Percentiles rank a stretch among this genome's conserved stretches.
These are phyloP conservation scores for Penicillium psychrofluorescens DNA, from an alignment of 495 filamentous ascomycete genomes.

Conservation along the genomic window DNA sequence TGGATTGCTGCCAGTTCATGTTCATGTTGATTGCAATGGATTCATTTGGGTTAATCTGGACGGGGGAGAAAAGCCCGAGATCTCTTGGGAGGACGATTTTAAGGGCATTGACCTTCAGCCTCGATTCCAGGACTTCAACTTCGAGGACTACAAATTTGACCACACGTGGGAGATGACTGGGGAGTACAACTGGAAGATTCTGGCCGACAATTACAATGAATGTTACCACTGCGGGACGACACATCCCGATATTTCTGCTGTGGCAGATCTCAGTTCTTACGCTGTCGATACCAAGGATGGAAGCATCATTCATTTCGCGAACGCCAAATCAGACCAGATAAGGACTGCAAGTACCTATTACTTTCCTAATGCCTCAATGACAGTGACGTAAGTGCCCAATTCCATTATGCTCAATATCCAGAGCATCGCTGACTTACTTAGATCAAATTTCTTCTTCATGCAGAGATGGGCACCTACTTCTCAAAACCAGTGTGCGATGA, in stretches of 20 bases:
- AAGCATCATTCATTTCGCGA: conserved; percentile 31
- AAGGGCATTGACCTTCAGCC: conserved; percentile 28
- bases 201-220: conserved; percentile 45
- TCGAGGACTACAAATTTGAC: conserved; percentile 38
- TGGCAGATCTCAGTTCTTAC: conserved; percentile 30
- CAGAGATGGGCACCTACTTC: conserved; percentile 35
- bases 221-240: conserved; percentile 42
- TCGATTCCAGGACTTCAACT: conserved; percentile 31
- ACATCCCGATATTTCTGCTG: conserved; percentile 32
- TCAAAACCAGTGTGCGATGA: conserved; percentile 25
- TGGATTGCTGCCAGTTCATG: conserved; percentile 36
- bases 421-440: neutral
- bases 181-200: conserved; percentile 44
- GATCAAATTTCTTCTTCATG: conserved; percentile 40
- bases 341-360: conserved; percentile 33
- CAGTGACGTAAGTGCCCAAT: conserved; percentile 28
- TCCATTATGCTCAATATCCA: neutral
- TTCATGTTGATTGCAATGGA: conserved; percentile 36
- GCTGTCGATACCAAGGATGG: conserved; percentile 26
- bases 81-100: conserved; percentile 35
- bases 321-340: conserved; percentile 25
- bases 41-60: conserved; percentile 47
- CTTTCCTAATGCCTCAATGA: conserved; percentile 39
- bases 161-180: conserved; percentile 40
- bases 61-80: conserved; percentile 24